Evolutionary conservation across 306 rosid species (phyloP).

Genomic region (Nissolia schottii): DNA sequence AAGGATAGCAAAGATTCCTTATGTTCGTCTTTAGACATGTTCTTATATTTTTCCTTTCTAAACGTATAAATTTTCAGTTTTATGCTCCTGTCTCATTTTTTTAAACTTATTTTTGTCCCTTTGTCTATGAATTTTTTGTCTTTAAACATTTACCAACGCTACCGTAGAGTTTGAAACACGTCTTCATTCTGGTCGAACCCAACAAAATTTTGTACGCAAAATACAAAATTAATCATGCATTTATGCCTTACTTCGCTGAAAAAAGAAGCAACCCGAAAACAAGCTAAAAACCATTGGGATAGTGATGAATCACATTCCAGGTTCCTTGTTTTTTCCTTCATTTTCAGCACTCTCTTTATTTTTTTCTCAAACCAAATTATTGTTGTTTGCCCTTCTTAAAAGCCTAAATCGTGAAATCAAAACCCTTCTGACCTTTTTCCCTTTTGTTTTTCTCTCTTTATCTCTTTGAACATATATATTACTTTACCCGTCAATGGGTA

Average conservation of each 20-base stretch:
- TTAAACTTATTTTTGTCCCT: no score
- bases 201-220: no score
- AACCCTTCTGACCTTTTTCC: conserved; percentile 26
- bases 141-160: no score
- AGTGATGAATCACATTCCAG: conserved; percentile 21
- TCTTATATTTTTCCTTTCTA: no score
- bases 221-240: no score
- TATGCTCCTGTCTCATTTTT: no score
- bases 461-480: conserved; percentile 20
- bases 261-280: conserved; percentile 23
- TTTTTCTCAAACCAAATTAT: conserved; percentile 28
- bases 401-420: conserved; percentile 42
- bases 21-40: no score
- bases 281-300: conserved; percentile 6
- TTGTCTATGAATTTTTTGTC: no score
- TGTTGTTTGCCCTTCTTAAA: conserved; percentile 36
- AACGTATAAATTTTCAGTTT: no score
- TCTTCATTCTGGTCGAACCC: no score
- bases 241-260: conserved; percentile 22
- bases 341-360: conserved; percentile 22
- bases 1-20: no score
- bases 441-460: conserved; percentile 20
- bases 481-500: conserved; percentile 23
- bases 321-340: conserved; percentile 17
- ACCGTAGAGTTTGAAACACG: no score